phyloP scores from a whole-genome alignment of 75 land plant genomes.

The Azolla pinnata region DNA sequence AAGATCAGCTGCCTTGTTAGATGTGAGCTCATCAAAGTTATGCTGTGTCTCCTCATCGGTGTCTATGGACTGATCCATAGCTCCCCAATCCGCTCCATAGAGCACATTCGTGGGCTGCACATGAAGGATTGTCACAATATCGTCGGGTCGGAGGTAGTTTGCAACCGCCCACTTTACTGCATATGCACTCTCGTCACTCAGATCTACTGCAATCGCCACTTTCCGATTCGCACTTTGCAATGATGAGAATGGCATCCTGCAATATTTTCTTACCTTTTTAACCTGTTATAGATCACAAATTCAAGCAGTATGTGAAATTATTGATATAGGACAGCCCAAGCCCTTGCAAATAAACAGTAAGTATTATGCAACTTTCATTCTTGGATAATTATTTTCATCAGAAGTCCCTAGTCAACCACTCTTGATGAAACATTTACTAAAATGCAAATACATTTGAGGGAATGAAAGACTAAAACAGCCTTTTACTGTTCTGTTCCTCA shows the following conservation, averaged over 20 bases:
- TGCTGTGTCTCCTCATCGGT: conserved; percentile 39
- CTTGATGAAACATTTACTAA: too few species aligned
- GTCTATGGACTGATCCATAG: conserved; percentile 20
- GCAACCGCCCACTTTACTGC: conserved; percentile 77
- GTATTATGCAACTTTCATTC: too few species aligned
- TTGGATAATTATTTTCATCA: too few species aligned
- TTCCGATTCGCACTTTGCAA: conserved; percentile 24
- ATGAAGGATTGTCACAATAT: conserved; percentile 67
- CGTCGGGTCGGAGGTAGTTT: conserved; percentile 72
- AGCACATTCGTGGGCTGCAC: conserved; percentile 64
- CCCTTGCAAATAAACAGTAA: too few species aligned
- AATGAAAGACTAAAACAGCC: too few species aligned
- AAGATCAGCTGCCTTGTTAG: conserved; percentile 46
- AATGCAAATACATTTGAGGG: too few species aligned
- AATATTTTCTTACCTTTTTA: too few species aligned
- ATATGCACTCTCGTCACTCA: conserved; percentile 75
- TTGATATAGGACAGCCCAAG: too few species aligned
- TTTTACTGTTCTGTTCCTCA: too few species aligned
- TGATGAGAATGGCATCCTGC: conserved; percentile 15
- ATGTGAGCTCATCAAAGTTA: conserved; percentile 55
- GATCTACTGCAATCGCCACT: conserved; percentile 76
- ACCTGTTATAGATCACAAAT: too few species aligned
- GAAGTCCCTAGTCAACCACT: too few species aligned
- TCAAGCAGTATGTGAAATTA: too few species aligned
- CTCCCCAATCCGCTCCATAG: conserved; percentile 81